Percentiles rank a stretch among this genome's conserved stretches.
Conservation (phyloP, 2,329 filamentous ascomycete species). For the Leptographium flavum region DNA sequence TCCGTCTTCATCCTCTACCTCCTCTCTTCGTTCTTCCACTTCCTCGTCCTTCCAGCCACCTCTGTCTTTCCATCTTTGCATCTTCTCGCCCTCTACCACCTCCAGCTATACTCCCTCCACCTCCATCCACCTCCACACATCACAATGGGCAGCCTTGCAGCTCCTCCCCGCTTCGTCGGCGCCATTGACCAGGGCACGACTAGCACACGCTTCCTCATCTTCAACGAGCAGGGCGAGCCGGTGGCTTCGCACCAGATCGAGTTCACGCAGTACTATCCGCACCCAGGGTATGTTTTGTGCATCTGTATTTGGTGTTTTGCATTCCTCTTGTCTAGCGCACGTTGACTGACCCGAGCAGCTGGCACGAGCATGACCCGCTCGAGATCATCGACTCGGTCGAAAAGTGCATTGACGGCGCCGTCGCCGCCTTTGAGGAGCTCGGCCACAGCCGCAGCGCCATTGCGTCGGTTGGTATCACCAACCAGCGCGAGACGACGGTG, state of each 20-base stretch:
- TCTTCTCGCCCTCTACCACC: too few relatives aligned
- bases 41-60: neutral
- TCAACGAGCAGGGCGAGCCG: constrained; percentile 63
- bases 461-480: constrained; percentile 71
- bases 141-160: neutral
- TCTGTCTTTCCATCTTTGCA: neutral
- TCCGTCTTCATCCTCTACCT: neutral
- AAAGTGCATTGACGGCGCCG: constrained; percentile 65
- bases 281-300: constrained; percentile 54
- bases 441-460: constrained; percentile 58
- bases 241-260: constrained; percentile 76
- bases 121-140: neutral
- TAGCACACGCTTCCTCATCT: constrained; percentile 79
- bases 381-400: constrained; percentile 65
- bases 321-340: neutral
- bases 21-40: neutral
- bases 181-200: constrained; percentile 88
- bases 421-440: constrained; percentile 52
- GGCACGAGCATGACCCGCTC: constrained; percentile 78
- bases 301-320: neutral
- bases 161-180: constrained; percentile 52
- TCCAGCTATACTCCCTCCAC: neutral
- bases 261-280: constrained; percentile 70
- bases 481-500: constrained; percentile 78
- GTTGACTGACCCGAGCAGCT: constrained; percentile 32